Percentiles rank a stretch among this genome's conserved stretches.
phyloP scores from a whole-genome alignment of 148 eudicot genomes.

The Drosera capensis region DNA sequence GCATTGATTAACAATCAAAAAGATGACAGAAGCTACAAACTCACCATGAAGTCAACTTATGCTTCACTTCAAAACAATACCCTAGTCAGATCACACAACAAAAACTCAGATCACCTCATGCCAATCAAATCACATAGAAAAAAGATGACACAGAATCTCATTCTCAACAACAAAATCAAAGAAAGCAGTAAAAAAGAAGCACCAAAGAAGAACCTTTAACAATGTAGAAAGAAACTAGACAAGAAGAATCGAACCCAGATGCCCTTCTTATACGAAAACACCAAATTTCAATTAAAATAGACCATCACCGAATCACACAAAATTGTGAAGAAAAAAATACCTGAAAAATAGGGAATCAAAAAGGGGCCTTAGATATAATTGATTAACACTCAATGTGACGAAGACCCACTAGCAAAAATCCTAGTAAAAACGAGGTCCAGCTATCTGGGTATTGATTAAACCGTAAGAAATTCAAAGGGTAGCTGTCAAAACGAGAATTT shows the following conservation, averaged over 20 bases:
- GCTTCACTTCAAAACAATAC: neutral
- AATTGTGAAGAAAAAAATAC: neutral
- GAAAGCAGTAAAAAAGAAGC: neutral
- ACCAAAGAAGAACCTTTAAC: neutral
- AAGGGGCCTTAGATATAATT: too few relatives aligned
- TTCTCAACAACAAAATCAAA: neutral
- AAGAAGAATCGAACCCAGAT: neutral
- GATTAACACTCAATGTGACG: too few relatives aligned
- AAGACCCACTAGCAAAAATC: too few relatives aligned
- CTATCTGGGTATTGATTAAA: neutral
- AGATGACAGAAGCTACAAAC: neutral
- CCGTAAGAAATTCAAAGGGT: neutral
- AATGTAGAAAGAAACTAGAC: neutral
- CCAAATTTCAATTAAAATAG: neutral
- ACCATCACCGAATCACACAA: neutral
- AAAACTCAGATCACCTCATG: neutral
- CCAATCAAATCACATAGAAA: too few relatives aligned
- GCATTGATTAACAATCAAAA: neutral
- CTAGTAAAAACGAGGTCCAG: too few relatives aligned
- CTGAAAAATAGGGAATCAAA: too few relatives aligned
- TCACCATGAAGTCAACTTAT: neutral
- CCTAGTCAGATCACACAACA: neutral
- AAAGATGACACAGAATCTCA: neutral
- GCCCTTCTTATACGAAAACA: neutral
- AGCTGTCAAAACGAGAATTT: slow-evolving; percentile 8